phyloP scores from a whole-genome alignment of 495 filamentous ascomycete genomes.

The Neurospora sp. region DNA sequence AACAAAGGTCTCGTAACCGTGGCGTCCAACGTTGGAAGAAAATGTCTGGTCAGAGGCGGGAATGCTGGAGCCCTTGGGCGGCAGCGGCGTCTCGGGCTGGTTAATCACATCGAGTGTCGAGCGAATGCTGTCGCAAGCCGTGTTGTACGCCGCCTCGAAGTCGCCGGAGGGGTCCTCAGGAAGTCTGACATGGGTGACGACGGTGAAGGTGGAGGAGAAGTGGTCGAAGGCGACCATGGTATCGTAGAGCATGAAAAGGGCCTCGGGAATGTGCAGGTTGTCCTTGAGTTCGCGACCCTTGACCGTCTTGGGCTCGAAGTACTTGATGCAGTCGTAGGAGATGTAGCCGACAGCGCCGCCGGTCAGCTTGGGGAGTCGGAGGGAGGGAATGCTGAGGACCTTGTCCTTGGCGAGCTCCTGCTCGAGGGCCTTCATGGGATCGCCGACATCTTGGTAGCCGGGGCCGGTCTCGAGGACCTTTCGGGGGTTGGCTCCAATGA shows the following conservation, averaged over 20 bases:
- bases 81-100: slow-evolving; percentile 63
- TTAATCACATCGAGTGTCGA: slow-evolving; percentile 58
- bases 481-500: slow-evolving; percentile 76
- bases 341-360: slow-evolving; percentile 95
- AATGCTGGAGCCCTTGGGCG: slow-evolving; percentile 60
- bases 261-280: slow-evolving; percentile 77
- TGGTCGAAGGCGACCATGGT: slow-evolving; percentile 93
- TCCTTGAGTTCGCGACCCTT: slow-evolving; percentile 64
- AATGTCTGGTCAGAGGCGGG: slow-evolving; percentile 55
- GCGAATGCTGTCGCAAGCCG: slow-evolving; percentile 51
- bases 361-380: slow-evolving; percentile 71
- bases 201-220: slow-evolving; percentile 82
- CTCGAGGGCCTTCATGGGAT: slow-evolving; percentile 76
- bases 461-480: slow-evolving; percentile 82
- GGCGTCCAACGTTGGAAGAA: slow-evolving; percentile 84
- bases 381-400: slow-evolving; percentile 67
- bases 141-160: slow-evolving; percentile 49
- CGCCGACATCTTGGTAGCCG: slow-evolving; percentile 69
- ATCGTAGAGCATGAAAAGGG: slow-evolving; percentile 95
- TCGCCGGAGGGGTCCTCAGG: slow-evolving; percentile 31
- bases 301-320: slow-evolving; percentile 91
- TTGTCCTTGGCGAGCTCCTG: slow-evolving; percentile 64
- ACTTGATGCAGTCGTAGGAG: slow-evolving; percentile 91
- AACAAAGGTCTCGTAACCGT: slow-evolving; percentile 83
- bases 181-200: slow-evolving; percentile 77